Evolutionary conservation across 441 rosid species (phyloP), one percentile per base, ranked within the genome.

Genomic region (Melastoma candidum): DNA sequence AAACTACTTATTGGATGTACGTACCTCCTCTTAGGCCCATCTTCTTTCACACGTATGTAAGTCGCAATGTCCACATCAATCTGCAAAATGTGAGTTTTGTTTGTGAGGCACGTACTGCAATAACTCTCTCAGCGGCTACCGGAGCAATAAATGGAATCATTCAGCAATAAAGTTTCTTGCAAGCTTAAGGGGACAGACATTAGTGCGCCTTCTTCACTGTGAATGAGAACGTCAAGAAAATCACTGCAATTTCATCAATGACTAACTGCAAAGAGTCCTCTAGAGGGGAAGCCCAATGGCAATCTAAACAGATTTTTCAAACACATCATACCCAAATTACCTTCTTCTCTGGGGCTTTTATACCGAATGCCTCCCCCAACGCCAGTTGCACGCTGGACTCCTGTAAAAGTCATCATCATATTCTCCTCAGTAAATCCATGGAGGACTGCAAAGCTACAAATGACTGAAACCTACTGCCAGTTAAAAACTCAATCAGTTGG

Each of bases 321-420:
- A 52, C 36, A 55, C 27, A 50, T 55, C 22, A 17, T 17, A 17
- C 22, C 22, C 22, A 57, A 3, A 12, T 62, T 54, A 87, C 98
- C 94, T 92, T 87, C 65, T 81, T 83, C 77, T 68, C 77, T 3
- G 96, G 96, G 68, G 85, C 95, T 74, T 75, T 77, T 67, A 92
- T 71, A 71, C 98, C 96, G 72, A 92, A 92, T 32, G 87, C 88
- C 73, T 83, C 96, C 11, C 98, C 98, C 90, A 92, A 71, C 26
- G 98, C 98, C 67, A 92, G 96, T 65, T 68, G 81, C 64, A 67
- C 77, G 49, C 98, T 87, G 51, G 90, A 87, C 80, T 92, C 98
- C 98, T 87, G 58, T 29, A 32, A 4, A 29, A 29, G 36, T 6
- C 36, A 29, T 29, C 3, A 12, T 27, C 0, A 52, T 0, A 32